Percentiles rank a stretch among this genome's conserved stretches.
Conservation (phyloP, 345 rosid genomes). For the Eucalyptus regnans region DNA sequence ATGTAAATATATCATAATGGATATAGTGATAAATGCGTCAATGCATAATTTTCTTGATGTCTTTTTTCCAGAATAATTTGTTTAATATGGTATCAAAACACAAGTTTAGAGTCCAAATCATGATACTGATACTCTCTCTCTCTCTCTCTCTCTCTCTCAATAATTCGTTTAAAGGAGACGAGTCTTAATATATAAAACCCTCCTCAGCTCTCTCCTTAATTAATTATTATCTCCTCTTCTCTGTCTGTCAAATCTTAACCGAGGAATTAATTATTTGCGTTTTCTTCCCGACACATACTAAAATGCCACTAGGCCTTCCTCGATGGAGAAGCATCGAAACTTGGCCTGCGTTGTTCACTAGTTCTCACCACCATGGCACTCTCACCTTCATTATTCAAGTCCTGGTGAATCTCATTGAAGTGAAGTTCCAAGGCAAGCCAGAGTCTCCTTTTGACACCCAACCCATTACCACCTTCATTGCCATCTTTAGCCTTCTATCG, state of each 20-base stretch:
- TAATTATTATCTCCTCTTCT: background rate
- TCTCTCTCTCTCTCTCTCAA: background rate
- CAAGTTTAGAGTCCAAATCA: background rate
- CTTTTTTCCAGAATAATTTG: background rate
- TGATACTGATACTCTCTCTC: too few relatives aligned
- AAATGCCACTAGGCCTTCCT: background rate
- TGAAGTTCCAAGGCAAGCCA: background rate
- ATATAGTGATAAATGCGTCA: too few relatives aligned
- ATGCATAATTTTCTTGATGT: too few relatives aligned
- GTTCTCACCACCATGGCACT: background rate
- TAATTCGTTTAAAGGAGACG: background rate
- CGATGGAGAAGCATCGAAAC: background rate
- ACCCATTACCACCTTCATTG: background rate
- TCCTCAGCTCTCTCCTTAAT: background rate
- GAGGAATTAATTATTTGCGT: background rate
- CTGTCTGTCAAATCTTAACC: background rate
- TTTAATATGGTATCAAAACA: background rate
- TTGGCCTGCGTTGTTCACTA: background rate
- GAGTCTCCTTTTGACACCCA: background rate
- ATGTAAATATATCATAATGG: too few relatives aligned
- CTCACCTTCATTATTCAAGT: background rate
- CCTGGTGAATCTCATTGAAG: background rate
- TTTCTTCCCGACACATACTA: background rate
- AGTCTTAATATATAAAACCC: background rate
- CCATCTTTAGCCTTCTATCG: background rate